Base-by-base conservation (phyloP, 2,329 filamentous ascomycete species). In the Penicillium digitatum region DNA sequence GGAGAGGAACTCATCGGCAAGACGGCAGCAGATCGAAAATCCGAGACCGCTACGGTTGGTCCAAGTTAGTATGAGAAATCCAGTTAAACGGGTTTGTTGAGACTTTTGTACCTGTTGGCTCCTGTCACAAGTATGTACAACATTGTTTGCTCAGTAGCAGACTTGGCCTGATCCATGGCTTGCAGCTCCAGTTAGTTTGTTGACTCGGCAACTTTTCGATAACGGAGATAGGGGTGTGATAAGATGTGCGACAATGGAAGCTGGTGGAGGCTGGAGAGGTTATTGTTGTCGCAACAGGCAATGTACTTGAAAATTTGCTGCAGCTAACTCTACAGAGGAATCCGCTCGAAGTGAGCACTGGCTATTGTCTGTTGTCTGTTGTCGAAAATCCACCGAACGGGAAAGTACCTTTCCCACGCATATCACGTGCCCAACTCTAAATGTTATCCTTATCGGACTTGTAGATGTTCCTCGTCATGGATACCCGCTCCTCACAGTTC, bases 1-100 rank as follows among this genome's bases (percentile, higher is more conserved):
- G 56, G 79, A 77, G 56, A 95, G 84, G 78, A 96, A 96, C 66
- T 95, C 89, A 77, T 96, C 90, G 64, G 95, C 93, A 54, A 96
- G 81, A 57, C 90, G 89, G 68, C 88, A 85, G 70, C 88, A 89
- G 63, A 89, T 91, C 52, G 87, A 87, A 65, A 93, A 88, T 42
- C 93, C 93, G 42, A 96, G 85, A 57, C 93, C 93, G 70, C 93
- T 96, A 72, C 24, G 39, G 43, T 58, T 50, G 48, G 35, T 29
- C 22, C 48, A 20, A 57, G 32, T 57, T 52, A 62, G 54, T 55
- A 48, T 20, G 27, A 35, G 32, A n/a, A 53, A 48, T 54, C 27
- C 43, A 27, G 39, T 32, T 24, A 5, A 40, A 31, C 44, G 34
- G 29, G 44, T 16, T 18, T 39, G 42, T 52, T 42, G 49, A 20